A percentile compares a stretch with the other conserved stretches of the same genome.
Conservation (phyloP, 441 rosid genomes). For the Erysimum pusillum region DNA sequence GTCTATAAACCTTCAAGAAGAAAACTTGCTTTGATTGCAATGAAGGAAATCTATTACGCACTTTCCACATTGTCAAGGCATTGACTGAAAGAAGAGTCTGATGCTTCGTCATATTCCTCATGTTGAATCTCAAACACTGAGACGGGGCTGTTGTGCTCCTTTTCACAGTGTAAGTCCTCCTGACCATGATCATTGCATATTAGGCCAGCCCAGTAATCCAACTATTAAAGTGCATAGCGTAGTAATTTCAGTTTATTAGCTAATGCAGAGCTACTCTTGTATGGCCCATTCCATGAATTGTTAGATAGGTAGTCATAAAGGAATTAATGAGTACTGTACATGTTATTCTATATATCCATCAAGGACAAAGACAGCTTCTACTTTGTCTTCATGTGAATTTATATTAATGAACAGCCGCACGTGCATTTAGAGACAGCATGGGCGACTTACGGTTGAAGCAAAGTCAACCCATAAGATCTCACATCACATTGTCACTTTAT, state of each 20-base stretch:
- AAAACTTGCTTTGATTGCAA: conserved; percentile 16
- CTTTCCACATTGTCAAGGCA: conserved; percentile 54
- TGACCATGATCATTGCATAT: conserved; percentile 47
- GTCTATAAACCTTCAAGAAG: neutral
- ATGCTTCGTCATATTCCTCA: conserved; percentile 55
- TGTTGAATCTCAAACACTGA: conserved; percentile 57
- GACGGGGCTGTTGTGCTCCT: conserved; percentile 60
- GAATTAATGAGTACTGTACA: conserved; percentile 2
- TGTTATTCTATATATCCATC: conserved; percentile 19
- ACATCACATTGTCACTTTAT: conserved; percentile 24
- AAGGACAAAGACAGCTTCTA: conserved; percentile 42
- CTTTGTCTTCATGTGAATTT: conserved; percentile 38
- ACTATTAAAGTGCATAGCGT: neutral
- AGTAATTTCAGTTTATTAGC: neutral
- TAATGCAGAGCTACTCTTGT: conserved; percentile 22
- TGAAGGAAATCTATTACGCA: conserved; percentile 41
- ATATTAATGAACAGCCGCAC: conserved; percentile 36
- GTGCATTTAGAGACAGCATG: conserved; percentile 44
- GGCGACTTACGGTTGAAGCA: conserved; percentile 46
- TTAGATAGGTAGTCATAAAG: conserved; percentile 14
- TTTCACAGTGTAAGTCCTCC: conserved; percentile 46
- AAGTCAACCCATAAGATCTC: conserved; percentile 48
- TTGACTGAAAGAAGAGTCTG: conserved; percentile 50
- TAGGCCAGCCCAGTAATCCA: conserved; percentile 23
- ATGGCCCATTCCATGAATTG: neutral